These are phyloP conservation scores for Mycena sp. DNA, from an alignment of 1,284 basidiomycete genomes.

Conservation along the genomic window DNA sequence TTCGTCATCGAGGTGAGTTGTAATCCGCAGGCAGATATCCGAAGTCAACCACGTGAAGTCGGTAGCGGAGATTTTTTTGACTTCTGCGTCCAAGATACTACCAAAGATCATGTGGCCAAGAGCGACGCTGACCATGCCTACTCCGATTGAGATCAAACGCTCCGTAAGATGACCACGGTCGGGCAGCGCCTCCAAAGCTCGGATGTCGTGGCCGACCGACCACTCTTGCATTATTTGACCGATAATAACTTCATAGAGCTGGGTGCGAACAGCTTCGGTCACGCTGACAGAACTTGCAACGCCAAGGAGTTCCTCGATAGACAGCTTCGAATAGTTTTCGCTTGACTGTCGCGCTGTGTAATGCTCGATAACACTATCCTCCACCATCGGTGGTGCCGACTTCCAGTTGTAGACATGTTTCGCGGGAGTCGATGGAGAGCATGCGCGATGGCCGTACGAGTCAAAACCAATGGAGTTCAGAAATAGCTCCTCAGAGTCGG, in stretches of 20 bases:
- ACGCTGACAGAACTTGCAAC: not conserved
- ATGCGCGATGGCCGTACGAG: constrained; percentile 26
- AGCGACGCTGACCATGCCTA: constrained; percentile 4
- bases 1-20: constrained; percentile 36
- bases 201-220: not conserved
- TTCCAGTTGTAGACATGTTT: constrained; percentile 30
- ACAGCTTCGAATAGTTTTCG: too few relatives aligned
- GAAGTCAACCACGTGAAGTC: constrained; percentile 15
- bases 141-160: not conserved
- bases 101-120: constrained; percentile 9
- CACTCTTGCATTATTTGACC: constrained; percentile 2
- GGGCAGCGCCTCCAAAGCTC: constrained; percentile 13
- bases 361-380: not conserved
- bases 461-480: constrained; percentile 26
- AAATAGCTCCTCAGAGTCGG: constrained; percentile 26
- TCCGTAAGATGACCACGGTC: constrained; percentile 6
- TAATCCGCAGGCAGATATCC: constrained; percentile 26
- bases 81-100: not conserved
- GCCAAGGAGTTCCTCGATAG: constrained; percentile 14
- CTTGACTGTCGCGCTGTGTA: constrained; percentile 7
- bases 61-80: not conserved
- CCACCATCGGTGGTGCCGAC: constrained; percentile 12
- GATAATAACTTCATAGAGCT: constrained; percentile 24
- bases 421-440: constrained; percentile 2
- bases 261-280: constrained; percentile 19